Percentiles rank a stretch among this genome's conserved stretches.
phyloP scores from a whole-genome alignment of 306 rosid genomes.

The Coriaria nepalensis region DNA sequence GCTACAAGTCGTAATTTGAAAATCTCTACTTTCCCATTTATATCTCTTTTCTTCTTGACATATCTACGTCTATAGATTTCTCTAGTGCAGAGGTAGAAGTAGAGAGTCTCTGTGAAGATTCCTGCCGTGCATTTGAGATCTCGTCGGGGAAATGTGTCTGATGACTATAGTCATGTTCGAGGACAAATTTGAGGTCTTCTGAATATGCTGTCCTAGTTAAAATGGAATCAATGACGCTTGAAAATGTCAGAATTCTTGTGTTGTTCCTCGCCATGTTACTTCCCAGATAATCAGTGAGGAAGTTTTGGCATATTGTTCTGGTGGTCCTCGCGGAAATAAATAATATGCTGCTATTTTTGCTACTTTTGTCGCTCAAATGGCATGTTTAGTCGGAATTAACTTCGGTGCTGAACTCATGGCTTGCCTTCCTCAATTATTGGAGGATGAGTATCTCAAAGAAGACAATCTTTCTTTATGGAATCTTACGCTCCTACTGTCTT shows the following conservation, averaged over 20 bases:
- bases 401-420: conserved; percentile 74
- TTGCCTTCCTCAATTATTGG: conserved; percentile 67
- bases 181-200: no score
- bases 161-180: conserved; percentile 55
- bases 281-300: conserved; percentile 60
- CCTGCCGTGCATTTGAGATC: conserved; percentile 63
- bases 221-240: no score
- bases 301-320: conserved; percentile 58
- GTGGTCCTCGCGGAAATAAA: conserved; percentile 82
- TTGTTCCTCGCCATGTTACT: conserved; percentile 39
- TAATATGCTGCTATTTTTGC: conserved; percentile 92
- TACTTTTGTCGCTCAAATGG: conserved; percentile 81
- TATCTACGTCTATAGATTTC: no score
- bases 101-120: conserved; percentile 29
- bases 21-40: no score
- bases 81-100: no score
- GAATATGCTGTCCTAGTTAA: no score
- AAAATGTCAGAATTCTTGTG: no score
- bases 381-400: conserved; percentile 66
- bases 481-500: conserved; percentile 63
- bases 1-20: no score
- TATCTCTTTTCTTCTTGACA: no score
- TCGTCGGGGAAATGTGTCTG: conserved; percentile 47
- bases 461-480: conserved; percentile 81
- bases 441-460: conserved; percentile 70